phyloP scores from a whole-genome alignment of 2,329 filamentous ascomycete species.

The Aplosporella prunicola region DNA sequence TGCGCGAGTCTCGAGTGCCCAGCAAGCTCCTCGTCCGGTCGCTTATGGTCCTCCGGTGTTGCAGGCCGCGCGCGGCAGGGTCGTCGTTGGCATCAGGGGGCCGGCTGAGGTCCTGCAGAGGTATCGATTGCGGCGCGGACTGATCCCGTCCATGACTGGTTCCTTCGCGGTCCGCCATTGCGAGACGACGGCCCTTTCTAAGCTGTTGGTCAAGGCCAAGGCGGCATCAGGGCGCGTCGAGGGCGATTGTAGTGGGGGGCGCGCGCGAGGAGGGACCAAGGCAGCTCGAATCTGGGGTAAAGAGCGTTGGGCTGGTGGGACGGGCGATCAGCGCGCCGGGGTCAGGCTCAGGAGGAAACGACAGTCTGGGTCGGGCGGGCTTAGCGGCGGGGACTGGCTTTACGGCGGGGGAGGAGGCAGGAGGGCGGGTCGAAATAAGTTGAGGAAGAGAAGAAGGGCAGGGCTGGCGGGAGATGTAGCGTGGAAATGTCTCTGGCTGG shows the following conservation, averaged over 20 bases:
- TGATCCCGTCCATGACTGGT: conserved; percentile 35
- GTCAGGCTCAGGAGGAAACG: too few species aligned
- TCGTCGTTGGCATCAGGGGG: conserved; percentile 27
- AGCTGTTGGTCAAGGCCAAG: too few species aligned
- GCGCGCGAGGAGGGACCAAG: conserved; percentile 1
- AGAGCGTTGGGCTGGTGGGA: too few species aligned
- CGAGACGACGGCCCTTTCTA: too few species aligned
- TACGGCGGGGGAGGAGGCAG: background rate
- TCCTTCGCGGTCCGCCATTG: conserved; percentile 6
- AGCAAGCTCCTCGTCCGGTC: conserved; percentile 40
- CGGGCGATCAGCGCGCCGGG: conserved; percentile 11
- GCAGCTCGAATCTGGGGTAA: conserved; percentile 10
- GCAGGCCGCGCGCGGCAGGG: conserved; percentile 19
- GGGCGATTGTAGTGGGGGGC: background rate
- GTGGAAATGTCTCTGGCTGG: conserved; percentile 8
- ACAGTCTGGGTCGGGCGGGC: conserved; percentile 8
- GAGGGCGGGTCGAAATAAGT: background rate
- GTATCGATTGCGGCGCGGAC: conserved; percentile 55
- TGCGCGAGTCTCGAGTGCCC: conserved; percentile 32
- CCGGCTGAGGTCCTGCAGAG: conserved; percentile 49
- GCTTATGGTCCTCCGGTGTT: conserved; percentile 38
- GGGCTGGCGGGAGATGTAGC: too few species aligned
- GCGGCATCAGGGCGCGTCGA: conserved; percentile 2
- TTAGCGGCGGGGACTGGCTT: conserved; percentile 2
- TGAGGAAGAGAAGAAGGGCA: background rate